These are phyloP conservation scores for Recurvomyces mirabilis DNA, from an alignment of 495 filamentous ascomycete species.

Conservation along the genomic window DNA sequence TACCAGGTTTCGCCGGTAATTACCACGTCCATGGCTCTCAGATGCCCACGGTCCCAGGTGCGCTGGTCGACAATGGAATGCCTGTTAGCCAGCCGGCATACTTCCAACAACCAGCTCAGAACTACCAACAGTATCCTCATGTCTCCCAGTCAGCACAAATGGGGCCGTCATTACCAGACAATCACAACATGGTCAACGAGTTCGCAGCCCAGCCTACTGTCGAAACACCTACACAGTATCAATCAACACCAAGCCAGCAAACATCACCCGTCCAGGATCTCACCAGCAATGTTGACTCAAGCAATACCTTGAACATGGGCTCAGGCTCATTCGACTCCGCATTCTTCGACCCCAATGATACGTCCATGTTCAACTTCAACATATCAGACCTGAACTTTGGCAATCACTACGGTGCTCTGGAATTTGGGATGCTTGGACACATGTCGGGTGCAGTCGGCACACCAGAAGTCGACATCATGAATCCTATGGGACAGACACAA, in stretches of 20 bases:
- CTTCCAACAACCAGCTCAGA: slow-evolving; percentile 14
- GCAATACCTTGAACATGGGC: slow-evolving; percentile 1
- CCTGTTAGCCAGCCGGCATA: slow-evolving; percentile 17
- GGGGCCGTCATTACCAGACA: slow-evolving; percentile 10
- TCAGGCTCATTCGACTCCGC: slow-evolving; percentile 12
- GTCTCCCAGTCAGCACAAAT: slow-evolving; percentile 4
- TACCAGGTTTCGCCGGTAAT: slow-evolving; percentile 45
- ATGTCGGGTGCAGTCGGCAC: slow-evolving; percentile 82
- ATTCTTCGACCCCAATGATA: slow-evolving; percentile 80
- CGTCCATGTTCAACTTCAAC: slow-evolving; percentile 85
- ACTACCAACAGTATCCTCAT: slow-evolving; percentile 5
- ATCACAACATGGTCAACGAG: slow-evolving; percentile 16
- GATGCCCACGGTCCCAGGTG: slow-evolving; percentile 8
- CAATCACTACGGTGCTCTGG: slow-evolving; percentile 84
- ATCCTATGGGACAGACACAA: slow-evolving; percentile 22
- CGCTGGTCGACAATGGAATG: not conserved
- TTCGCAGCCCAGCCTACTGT: slow-evolving; percentile 23
- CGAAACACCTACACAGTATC: slow-evolving; percentile 26
- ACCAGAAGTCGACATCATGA: slow-evolving; percentile 43
- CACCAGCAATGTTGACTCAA: slow-evolving; percentile 23
- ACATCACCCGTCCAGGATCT: slow-evolving; percentile 31
- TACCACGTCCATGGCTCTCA: slow-evolving; percentile 32
- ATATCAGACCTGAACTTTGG: slow-evolving; percentile 88
- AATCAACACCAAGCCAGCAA: slow-evolving; percentile 22
- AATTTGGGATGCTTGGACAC: slow-evolving; percentile 89